Evolutionary conservation across 768 basidiomycete genomes (phyloP).

Genomic region (Tylopilus vinaceipallidus): DNA sequence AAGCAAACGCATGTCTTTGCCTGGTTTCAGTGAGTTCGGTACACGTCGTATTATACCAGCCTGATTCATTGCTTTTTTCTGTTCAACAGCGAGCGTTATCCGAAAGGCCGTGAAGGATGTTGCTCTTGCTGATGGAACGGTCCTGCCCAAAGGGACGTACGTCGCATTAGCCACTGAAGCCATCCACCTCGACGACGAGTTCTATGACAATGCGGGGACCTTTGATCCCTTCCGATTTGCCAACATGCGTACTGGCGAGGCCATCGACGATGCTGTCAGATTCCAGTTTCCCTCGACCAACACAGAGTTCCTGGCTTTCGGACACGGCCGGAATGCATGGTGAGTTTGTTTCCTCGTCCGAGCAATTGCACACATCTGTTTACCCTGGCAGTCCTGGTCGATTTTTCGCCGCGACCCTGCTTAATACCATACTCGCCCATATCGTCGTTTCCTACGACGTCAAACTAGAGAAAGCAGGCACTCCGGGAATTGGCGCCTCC

Average conservation of each 20-base stretch:
- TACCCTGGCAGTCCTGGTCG: slow-evolving; percentile 3
- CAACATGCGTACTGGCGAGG: slow-evolving; percentile 27
- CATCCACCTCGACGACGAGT: too few species aligned
- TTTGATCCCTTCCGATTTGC: slow-evolving; percentile 37
- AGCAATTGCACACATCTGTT: not conserved
- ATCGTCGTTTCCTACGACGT: slow-evolving; percentile 10
- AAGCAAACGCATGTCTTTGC: slow-evolving; percentile 28
- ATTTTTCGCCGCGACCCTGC: slow-evolving; percentile 3
- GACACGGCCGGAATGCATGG: slow-evolving; percentile 7
- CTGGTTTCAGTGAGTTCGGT: slow-evolving; percentile 18
- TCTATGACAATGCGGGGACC: slow-evolving; percentile 10
- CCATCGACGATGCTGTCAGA: slow-evolving; percentile 30
- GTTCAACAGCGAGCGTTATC: slow-evolving; percentile 11
- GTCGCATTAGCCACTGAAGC: too few species aligned
- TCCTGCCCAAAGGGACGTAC: too few species aligned
- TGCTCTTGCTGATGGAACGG: too few species aligned
- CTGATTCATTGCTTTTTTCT: not conserved
- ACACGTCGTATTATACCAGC: not conserved
- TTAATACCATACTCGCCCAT: slow-evolving; percentile 11
- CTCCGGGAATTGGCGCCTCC: not conserved
- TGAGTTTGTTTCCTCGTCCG: not conserved
- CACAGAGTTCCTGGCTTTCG: slow-evolving; percentile 15
- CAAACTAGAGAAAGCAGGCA: slow-evolving; percentile 5
- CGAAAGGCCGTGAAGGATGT: too few species aligned
- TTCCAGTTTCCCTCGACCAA: slow-evolving; percentile 34